Evolutionary conservation across 805 yeast species (phyloP).

Genomic region (Blastobotrys attinorum): DNA sequence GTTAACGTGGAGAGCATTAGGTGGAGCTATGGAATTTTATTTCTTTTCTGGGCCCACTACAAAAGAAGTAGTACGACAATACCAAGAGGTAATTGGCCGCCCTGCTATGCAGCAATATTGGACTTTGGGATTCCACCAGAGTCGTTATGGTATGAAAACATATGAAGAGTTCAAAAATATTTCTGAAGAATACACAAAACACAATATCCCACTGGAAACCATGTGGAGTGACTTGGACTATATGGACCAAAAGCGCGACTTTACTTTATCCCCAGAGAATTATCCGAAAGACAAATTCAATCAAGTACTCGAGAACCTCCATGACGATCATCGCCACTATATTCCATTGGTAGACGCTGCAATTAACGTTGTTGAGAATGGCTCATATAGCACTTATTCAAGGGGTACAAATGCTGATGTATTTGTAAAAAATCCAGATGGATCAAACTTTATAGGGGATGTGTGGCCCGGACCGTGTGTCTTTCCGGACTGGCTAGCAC

Average conservation of each 20-base stretch:
- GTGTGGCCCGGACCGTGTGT: slow-evolving; percentile 97
- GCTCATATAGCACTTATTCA: slow-evolving; percentile 56
- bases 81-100: slow-evolving; percentile 63
- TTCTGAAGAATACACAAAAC: slow-evolving; percentile 54
- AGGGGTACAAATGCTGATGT: slow-evolving; percentile 34
- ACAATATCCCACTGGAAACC: slow-evolving; percentile 73
- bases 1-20: slow-evolving; percentile 27
- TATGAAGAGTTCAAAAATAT: slow-evolving; percentile 70
- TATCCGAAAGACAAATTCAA: slow-evolving; percentile 73
- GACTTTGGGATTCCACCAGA: slow-evolving; percentile 86
- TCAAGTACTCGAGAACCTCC: slow-evolving; percentile 53
- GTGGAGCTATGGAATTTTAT: slow-evolving; percentile 27
- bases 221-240: slow-evolving; percentile 94
- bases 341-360: slow-evolving; percentile 65
- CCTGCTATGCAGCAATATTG: slow-evolving; percentile 66
- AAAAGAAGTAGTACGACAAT: slow-evolving; percentile 52
- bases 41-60: slow-evolving; percentile 31
- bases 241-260: slow-evolving; percentile 76
- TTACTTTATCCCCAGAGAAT: slow-evolving; percentile 70
- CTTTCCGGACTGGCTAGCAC: slow-evolving; percentile 82
- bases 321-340: slow-evolving; percentile 65
- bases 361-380: slow-evolving; percentile 47
- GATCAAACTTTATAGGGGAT: slow-evolving; percentile 60
- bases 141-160: slow-evolving; percentile 92
- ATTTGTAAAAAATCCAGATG: slow-evolving; percentile 41